phyloP scores from a whole-genome alignment of 441 rosid genomes.

The Melastoma candidum region DNA sequence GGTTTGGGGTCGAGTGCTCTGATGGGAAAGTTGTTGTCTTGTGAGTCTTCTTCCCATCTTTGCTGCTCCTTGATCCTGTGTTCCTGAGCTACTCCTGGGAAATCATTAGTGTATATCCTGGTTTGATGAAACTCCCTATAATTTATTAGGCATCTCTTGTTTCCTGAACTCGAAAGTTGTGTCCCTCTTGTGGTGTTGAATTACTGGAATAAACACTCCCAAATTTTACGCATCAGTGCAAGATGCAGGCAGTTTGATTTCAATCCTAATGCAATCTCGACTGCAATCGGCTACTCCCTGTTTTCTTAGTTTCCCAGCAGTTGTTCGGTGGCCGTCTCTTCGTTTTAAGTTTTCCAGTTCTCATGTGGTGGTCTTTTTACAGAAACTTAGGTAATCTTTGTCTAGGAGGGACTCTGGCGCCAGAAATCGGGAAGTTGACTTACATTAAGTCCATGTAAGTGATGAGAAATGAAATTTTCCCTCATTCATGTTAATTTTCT shows the following conservation, averaged over 20 bases:
- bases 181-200: background rate
- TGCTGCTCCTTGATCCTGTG: background rate
- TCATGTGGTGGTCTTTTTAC: slow-evolving; percentile 4
- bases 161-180: background rate
- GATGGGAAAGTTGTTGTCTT: slow-evolving; percentile 29
- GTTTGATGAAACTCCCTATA: too few species aligned
- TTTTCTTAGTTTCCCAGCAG: too few species aligned
- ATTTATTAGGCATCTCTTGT: background rate
- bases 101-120: too few species aligned
- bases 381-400: slow-evolving; percentile 43
- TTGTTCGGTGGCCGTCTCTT: background rate
- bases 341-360: background rate
- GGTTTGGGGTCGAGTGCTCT: slow-evolving; percentile 44
- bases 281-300: too few species aligned
- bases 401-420: slow-evolving; percentile 37
- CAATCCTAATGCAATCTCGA: too few species aligned
- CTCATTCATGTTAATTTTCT: background rate
- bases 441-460: slow-evolving; percentile 43
- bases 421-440: slow-evolving; percentile 28
- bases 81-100: background rate
- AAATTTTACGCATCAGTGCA: too few species aligned
- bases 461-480: background rate
- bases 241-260: too few species aligned
- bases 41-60: slow-evolving; percentile 24
- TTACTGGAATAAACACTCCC: too few species aligned